A percentile compares a stretch with the other conserved stretches of the same genome.
Evolutionary conservation across 2,329 filamentous ascomycete genomes (phyloP).

Genomic region (Fusarium sp.): DNA sequence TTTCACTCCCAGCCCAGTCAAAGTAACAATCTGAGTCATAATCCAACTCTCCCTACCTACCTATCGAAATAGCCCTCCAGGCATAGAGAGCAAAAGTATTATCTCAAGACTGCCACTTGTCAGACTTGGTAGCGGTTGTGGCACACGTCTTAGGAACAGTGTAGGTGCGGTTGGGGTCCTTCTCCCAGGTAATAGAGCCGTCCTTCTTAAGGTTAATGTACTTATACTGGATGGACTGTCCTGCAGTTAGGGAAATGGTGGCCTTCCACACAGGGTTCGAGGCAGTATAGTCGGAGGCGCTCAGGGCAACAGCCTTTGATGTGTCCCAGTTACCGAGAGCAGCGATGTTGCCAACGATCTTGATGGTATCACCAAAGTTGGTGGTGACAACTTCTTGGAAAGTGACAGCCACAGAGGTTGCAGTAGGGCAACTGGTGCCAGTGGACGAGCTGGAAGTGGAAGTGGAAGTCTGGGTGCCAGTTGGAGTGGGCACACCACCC

Average conservation of each 20-base stretch:
- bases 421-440: conserved; percentile 48
- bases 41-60: not conserved
- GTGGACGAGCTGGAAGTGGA: conserved; percentile 41
- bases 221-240: conserved; percentile 70
- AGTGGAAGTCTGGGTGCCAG: conserved; percentile 39
- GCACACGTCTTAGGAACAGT: conserved; percentile 45
- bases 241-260: conserved; percentile 63
- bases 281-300: conserved; percentile 65
- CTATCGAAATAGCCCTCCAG: not conserved
- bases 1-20: not conserved
- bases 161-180: conserved; percentile 59
- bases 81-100: not conserved
- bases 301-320: conserved; percentile 61
- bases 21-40: not conserved
- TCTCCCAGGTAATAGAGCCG: conserved; percentile 70
- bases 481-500: conserved; percentile 45
- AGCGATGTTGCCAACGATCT: conserved; percentile 66
- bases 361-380: conserved; percentile 68
- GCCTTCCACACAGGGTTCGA: conserved; percentile 68
- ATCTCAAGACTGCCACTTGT: conserved; percentile 43
- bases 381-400: conserved; percentile 69
- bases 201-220: conserved; percentile 67
- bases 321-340: conserved; percentile 71
- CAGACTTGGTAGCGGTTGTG: conserved; percentile 39
- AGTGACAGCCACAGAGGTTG: conserved; percentile 63